Conservation (phyloP, 2,329 filamentous ascomycete genomes). For the Neopestalotiopsis clavispora region DNA sequence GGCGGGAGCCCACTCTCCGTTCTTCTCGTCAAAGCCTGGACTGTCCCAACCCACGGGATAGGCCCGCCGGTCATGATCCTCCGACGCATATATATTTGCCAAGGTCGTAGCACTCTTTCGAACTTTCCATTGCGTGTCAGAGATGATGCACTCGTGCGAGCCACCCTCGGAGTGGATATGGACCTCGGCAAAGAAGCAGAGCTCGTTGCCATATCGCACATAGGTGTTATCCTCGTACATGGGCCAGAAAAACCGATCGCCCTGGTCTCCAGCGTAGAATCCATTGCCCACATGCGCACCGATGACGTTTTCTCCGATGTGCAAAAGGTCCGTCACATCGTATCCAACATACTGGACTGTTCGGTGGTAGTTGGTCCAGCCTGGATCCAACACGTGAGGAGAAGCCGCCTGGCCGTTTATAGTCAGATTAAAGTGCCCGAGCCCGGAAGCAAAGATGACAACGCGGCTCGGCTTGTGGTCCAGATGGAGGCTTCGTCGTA, state of each 20-base stretch:
- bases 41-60: constrained; percentile 42
- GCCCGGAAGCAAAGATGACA: constrained; percentile 42
- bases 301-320: constrained; percentile 41
- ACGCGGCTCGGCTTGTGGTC: constrained; percentile 35
- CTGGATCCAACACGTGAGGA: constrained; percentile 41
- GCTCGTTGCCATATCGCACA: constrained; percentile 42
- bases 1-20: constrained; percentile 34
- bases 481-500: constrained; percentile 39
- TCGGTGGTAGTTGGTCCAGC: constrained; percentile 45
- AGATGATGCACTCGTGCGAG: constrained; percentile 38
- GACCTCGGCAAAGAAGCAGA: constrained; percentile 45
- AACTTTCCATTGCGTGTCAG: constrained; percentile 42
- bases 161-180: constrained; percentile 43
- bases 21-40: neutral
- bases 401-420: constrained; percentile 40
- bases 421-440: constrained; percentile 44
- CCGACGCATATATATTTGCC: constrained; percentile 46
- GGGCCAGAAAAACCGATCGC: constrained; percentile 47
- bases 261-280: constrained; percentile 49
- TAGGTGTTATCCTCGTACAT: constrained; percentile 48
- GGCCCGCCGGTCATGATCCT: constrained; percentile 39
- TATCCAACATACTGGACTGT: constrained; percentile 48
- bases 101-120: constrained; percentile 43
- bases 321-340: constrained; percentile 42
- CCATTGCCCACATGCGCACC: constrained; percentile 48